Base-by-base conservation (phyloP, 1,284 basidiomycete species). In the Salmacisia buchloeana region DNA sequence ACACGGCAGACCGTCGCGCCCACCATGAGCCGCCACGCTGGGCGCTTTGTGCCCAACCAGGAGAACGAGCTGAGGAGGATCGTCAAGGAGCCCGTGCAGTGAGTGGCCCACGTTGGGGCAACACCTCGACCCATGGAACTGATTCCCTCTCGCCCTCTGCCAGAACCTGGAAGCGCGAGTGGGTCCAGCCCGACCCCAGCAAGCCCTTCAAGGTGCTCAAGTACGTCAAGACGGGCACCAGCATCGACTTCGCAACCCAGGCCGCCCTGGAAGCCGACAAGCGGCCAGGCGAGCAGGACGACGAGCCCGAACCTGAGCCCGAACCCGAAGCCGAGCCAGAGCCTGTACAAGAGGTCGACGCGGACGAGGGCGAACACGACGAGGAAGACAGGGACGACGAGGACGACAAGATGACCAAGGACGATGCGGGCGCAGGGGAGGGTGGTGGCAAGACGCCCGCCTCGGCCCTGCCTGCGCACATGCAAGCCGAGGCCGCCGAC, bases 11-110 rank as follows among this genome's bases (percentile, higher is more conserved):
- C n/a, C n/a, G n/a, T n/a, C n/a, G n/a, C n/a, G n/a, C n/a, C n/a
- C 46, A 52, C 15, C 23, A 52, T 52, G 46, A 52, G 46, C 29
- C 54, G 54, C 31, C 34, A 31, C 27, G 54, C 27, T 31, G 54
- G 54, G 13, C 54, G 54, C 23, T 57, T 57, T 23, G 54, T 29
- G 15, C 54, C 54, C 29, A 57, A 57, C 34, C 33, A 34, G 35
- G 54, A 57, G 54, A 57, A 57, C 35, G 54, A 57, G 54, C 54
- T 57, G 31, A 34, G 54, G 25, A 57, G 54, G 34, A 15, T 38
- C 31, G 35, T 57, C 2, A 57, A 57, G 54, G 54, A 57, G 25
- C 54, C 54, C 12, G 54, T 57, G 12, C 31, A 57, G 54, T 57
- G 54, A 36, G 54, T 57, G n/a, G n/a, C n/a, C n/a, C n/a, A n/a